Percentiles rank a stretch among this genome's conserved stretches.
Evolutionary conservation across 169 alveolate genomes (phyloP).

Genomic region (Nephromyces sp.): DNA sequence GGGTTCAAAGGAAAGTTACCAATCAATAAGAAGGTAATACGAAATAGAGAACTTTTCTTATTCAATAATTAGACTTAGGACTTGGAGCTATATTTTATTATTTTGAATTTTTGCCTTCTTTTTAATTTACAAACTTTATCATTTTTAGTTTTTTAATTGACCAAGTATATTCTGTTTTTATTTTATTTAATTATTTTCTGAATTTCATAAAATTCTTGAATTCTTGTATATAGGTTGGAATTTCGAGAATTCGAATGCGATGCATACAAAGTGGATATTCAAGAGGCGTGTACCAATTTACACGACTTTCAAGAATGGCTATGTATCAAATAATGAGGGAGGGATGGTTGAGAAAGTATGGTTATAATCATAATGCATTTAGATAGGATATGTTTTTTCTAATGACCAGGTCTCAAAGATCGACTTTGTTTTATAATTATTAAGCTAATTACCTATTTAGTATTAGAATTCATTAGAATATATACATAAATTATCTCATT

Average conservation of each 20-base stretch:
- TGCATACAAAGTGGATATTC: conserved; percentile 65
- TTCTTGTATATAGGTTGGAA: conserved; percentile 38
- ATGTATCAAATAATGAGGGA: conserved; percentile 63
- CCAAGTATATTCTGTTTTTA: not conserved
- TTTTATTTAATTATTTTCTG: not conserved
- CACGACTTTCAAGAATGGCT: conserved; percentile 67
- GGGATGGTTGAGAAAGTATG: conserved; percentile 65
- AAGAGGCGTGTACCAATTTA: conserved; percentile 58
- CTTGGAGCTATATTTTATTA: not conserved
- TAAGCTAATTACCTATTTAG: too few relatives aligned
- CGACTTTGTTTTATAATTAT: too few relatives aligned
- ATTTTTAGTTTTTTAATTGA: not conserved
- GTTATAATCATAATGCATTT: conserved; percentile 13
- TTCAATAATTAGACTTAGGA: not conserved
- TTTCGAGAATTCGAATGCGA: conserved; percentile 57
- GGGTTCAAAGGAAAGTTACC: conserved; percentile 61
- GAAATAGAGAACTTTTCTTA: not conserved
- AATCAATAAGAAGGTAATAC: conserved; percentile 50
- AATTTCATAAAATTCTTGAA: not conserved
- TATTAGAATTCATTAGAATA: too few relatives aligned
- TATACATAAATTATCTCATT: too few relatives aligned
- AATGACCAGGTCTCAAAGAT: too few relatives aligned
- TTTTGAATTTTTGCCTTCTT: not conserved
- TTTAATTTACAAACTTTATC: not conserved
- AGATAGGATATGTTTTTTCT: too few relatives aligned